Conservation (phyloP, 2,329 filamentous ascomycete species). For the Fusarium sp. region DNA sequence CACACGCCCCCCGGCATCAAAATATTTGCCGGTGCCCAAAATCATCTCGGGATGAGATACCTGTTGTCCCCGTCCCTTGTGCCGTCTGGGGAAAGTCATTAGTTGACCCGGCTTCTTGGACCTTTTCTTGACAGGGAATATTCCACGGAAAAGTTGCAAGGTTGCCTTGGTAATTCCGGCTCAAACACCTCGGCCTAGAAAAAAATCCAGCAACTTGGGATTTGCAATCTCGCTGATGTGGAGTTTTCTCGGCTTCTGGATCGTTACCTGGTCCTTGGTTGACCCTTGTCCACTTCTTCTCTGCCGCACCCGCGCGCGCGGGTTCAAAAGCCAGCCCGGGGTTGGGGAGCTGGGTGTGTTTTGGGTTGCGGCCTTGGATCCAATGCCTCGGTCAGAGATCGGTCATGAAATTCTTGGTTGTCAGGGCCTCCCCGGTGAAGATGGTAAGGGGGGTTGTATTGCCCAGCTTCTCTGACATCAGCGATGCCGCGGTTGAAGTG, state of each 20-base stretch:
- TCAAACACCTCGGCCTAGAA: conserved; percentile 20
- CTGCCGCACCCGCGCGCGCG: conserved; percentile 17
- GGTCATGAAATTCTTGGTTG: conserved; percentile 20
- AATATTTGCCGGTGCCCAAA: conserved; percentile 10
- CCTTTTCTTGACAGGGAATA: conserved; percentile 22
- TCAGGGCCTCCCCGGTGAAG: background rate
- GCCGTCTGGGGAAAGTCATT: conserved; percentile 36
- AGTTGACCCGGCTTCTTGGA: conserved; percentile 5
- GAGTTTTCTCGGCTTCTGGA: conserved; percentile 8
- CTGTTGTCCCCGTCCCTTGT: conserved; percentile 1
- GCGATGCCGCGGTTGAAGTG: conserved; percentile 23
- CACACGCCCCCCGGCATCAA: background rate
- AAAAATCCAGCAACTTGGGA: background rate
- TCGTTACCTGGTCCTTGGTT: conserved; percentile 12
- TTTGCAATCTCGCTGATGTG: conserved; percentile 34
- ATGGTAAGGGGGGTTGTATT: background rate
- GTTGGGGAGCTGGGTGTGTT: conserved; percentile 12
- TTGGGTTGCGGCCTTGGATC: conserved; percentile 16
- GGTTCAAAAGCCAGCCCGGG: conserved; percentile 4
- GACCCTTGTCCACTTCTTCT: conserved; percentile 11
- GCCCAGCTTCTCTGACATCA: conserved; percentile 8
- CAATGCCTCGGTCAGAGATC: conserved; percentile 21
- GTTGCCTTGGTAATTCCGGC: conserved; percentile 4
- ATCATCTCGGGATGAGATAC: background rate
- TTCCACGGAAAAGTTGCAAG: conserved; percentile 20